Evolutionary conservation across 2,329 filamentous ascomycete species (phyloP).

Genomic region (Alternaria alternata): DNA sequence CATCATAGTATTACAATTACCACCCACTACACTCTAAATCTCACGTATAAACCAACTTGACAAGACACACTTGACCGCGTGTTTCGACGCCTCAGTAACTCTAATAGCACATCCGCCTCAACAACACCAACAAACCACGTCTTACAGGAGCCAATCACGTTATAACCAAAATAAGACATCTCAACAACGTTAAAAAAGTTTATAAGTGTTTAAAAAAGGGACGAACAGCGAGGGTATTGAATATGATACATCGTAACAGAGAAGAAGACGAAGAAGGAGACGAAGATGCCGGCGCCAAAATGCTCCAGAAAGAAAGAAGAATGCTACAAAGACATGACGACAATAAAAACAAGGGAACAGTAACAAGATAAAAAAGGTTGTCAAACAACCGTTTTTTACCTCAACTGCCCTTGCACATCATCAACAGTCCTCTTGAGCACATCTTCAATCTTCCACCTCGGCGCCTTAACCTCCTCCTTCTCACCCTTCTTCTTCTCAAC

Average conservation of each 20-base stretch:
- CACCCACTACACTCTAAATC: too few species aligned
- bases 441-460: conserved; percentile 80
- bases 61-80: background rate
- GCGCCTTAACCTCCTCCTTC: conserved; percentile 64
- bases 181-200: background rate
- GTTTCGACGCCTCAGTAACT: too few species aligned
- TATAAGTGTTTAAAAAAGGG: background rate
- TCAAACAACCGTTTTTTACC: conserved; percentile 56
- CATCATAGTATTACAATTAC: too few species aligned
- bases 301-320: background rate
- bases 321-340: background rate
- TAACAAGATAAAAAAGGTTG: background rate
- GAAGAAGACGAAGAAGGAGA: background rate
- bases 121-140: background rate
- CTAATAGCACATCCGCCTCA: accelerated
- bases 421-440: conserved; percentile 76
- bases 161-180: background rate
- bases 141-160: background rate
- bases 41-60: too few species aligned
- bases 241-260: conserved; percentile 3
- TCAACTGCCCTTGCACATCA: conserved; percentile 76
- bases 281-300: background rate
- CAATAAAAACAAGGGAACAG: background rate
- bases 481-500: conserved; percentile 64
- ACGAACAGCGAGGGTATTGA: conserved; percentile 10